Evolutionary conservation across 1,139 yeast species (phyloP), one percentile per base, ranked within the genome.

Genomic region (Geotrichum histeridarum): DNA sequence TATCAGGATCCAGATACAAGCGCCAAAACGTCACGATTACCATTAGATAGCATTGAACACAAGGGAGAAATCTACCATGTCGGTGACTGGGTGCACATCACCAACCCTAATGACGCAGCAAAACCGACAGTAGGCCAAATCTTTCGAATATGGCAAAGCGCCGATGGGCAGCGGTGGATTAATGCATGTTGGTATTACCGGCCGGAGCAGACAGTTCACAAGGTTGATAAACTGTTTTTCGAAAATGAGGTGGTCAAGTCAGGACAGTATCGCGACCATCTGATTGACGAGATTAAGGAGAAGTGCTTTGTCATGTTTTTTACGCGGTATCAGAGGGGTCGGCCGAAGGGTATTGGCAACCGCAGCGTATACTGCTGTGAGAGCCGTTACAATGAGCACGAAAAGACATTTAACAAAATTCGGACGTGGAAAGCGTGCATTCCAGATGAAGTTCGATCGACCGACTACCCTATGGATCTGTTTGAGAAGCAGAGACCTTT

Each of bases 371-470:
- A 90, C 70, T 86, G 94, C 62, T 93, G 99, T 73, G 99, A 93
- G 71, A 88, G 83, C 69, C 82, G 99, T 65, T 93, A 91, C 72
- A 93, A 93, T 67, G 98, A 91, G 67, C 79, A 81, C 56, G 95
- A 87, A 64, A 89, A 88, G 67, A 85, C 84, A 31, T 93, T 93
- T 75, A 93, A 93, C 72, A 85, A 94, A 67, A 93, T 93, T 64
- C 81, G 98, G 67, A 93, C 99, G 1, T 93, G 99, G 99, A 93
- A 89, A 70, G 98, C 97, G 3, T 93, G 99, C 74, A 78, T 93
- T 61, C 99, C 99, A 0, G 99, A 93, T 70, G 99, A 91, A 67
- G 87, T 91, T 42, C 82, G 98, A 65, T 91, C 86, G 59, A 78
- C 81, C 51, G 98, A 93, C 68, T 74, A 73, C 57, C 89, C 89